These are phyloP conservation scores for Penicillium palitans DNA, from an alignment of 2,329 filamentous ascomycete genomes.

Conservation along the genomic window DNA sequence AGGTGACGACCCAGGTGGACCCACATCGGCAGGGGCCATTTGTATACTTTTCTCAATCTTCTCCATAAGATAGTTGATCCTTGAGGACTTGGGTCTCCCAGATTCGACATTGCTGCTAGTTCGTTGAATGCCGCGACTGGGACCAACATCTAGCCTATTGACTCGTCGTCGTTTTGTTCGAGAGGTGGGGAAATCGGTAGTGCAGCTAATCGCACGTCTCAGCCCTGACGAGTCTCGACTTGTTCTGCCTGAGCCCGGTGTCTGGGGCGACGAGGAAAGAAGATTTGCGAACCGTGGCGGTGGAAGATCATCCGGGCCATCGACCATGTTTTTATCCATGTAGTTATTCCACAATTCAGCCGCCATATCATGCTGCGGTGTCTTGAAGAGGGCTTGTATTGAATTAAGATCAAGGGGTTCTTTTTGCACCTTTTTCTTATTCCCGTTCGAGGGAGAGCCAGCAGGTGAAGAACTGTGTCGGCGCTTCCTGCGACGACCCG, in stretches of 20 bases:
- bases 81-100: slow-evolving; percentile 45
- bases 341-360: slow-evolving; percentile 77
- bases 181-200: slow-evolving; percentile 66
- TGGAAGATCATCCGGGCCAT: slow-evolving; percentile 47
- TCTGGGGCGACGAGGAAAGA: slow-evolving; percentile 70
- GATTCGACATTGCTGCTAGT: slow-evolving; percentile 43
- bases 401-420: slow-evolving; percentile 59
- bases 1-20: slow-evolving; percentile 48
- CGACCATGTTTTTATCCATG: slow-evolving; percentile 53
- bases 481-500: slow-evolving; percentile 59
- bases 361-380: slow-evolving; percentile 70
- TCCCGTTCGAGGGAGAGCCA: slow-evolving; percentile 61
- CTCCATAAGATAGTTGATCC: slow-evolving; percentile 61
- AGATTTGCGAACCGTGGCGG: slow-evolving; percentile 64
- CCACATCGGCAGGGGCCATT: slow-evolving; percentile 32
- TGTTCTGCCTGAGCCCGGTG: slow-evolving; percentile 50
- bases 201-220: slow-evolving; percentile 68
- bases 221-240: slow-evolving; percentile 52
- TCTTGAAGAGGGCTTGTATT: slow-evolving; percentile 60
- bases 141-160: slow-evolving; percentile 50
- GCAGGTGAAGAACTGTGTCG: slow-evolving; percentile 72
- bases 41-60: slow-evolving; percentile 59
- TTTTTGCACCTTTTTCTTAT: slow-evolving; percentile 40
- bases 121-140: slow-evolving; percentile 47
- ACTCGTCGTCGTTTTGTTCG: slow-evolving; percentile 63